Percentiles rank a stretch among this genome's conserved stretches.
These are phyloP conservation scores for Carallia pectinifolia DNA, from an alignment of 345 rosid genomes.

Conservation along the genomic window DNA sequence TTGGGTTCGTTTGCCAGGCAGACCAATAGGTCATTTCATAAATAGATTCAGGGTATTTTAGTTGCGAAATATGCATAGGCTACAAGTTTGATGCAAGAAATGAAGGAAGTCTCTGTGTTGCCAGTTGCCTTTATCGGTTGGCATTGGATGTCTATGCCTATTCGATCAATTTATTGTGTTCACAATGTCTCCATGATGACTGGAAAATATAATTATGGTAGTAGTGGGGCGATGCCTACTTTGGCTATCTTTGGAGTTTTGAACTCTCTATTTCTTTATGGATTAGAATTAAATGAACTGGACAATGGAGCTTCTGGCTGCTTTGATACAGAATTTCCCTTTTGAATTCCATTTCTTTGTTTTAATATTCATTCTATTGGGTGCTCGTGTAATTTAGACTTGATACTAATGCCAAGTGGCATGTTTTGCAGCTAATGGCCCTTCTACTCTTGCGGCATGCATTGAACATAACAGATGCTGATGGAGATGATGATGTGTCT, in stretches of 20 bases:
- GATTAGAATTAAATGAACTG: neutral
- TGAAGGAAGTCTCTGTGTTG: neutral
- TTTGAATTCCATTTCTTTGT: constrained; percentile 3
- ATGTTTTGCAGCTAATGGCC: constrained; percentile 64
- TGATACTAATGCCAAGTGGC: constrained; percentile 3
- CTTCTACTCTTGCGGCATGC: constrained; percentile 79
- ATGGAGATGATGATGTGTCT: constrained; percentile 63
- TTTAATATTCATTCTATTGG: neutral
- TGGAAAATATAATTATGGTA: neutral
- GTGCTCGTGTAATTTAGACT: constrained; percentile 1
- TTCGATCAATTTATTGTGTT: no score
- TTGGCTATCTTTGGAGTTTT: neutral
- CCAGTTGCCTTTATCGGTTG: neutral
- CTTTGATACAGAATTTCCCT: neutral
- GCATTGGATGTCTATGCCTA: neutral
- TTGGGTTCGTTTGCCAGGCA: neutral
- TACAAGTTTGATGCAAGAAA: neutral
- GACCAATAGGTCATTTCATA: neutral
- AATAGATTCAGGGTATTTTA: neutral
- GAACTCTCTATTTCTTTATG: no score
- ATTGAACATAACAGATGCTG: constrained; percentile 58
- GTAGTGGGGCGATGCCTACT: neutral
- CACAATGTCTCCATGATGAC: neutral
- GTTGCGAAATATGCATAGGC: neutral
- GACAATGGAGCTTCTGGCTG: neutral